Conservation (phyloP, 257 asterid genomes). For the Nicotiana benthamiana region DNA sequence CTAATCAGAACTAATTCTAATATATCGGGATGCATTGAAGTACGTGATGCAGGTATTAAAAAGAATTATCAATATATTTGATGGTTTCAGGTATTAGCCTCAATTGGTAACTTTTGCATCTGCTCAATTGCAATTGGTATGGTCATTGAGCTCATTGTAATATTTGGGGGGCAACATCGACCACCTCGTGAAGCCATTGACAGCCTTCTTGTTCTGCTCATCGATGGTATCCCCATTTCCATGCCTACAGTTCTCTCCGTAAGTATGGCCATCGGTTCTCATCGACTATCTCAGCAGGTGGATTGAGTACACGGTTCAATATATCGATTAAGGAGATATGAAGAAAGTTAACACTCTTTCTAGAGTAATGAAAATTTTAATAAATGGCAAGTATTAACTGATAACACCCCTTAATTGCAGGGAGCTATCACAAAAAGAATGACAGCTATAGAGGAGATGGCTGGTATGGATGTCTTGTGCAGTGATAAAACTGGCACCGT, state of each 20-base stretch:
- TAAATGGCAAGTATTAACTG: not conserved
- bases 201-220: conserved; percentile 34
- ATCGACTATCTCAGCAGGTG: conserved; percentile 32
- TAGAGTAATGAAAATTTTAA: not conserved
- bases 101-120: conserved; percentile 37
- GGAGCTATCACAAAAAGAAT: conserved; percentile 37
- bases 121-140: conserved; percentile 36
- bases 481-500: conserved; percentile 38
- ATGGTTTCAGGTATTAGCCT: conserved; percentile 25
- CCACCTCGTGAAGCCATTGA: conserved; percentile 17
- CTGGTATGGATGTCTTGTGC: conserved; percentile 40
- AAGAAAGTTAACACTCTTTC: not conserved
- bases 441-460: conserved; percentile 45
- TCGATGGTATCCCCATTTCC: conserved; percentile 37
- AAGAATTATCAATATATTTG: not conserved
- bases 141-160: conserved; percentile 25
- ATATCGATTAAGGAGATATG: not conserved
- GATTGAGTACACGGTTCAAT: not conserved
- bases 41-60: not conserved
- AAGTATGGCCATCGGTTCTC: conserved; percentile 39
- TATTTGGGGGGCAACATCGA: conserved; percentile 20
- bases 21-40: not conserved
- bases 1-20: no score
- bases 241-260: conserved; percentile 40
- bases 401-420: conserved; percentile 8